These are phyloP conservation scores for Physocladia obscura DNA, from an alignment of 192 early-diverging fungal species.

Conservation along the genomic window DNA sequence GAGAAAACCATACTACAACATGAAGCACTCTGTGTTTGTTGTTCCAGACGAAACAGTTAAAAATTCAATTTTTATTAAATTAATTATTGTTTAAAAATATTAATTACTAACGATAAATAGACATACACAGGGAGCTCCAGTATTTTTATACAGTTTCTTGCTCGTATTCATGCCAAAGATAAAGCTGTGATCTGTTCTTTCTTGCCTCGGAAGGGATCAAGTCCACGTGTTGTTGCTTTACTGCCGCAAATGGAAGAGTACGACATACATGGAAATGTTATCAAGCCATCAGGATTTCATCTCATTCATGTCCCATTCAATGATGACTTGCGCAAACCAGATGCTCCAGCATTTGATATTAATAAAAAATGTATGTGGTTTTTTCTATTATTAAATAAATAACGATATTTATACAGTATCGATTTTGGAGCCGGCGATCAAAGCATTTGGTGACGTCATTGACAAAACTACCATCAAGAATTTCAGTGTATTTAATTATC, in stretches of 20 bases:
- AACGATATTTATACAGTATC: neutral
- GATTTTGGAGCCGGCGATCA: conserved; percentile 19
- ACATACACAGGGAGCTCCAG: conserved; percentile 67
- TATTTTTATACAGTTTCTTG: conserved; percentile 68
- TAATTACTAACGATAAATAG: conserved; percentile 17
- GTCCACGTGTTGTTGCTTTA: conserved; percentile 64
- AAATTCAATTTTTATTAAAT: too few relatives aligned
- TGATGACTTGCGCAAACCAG: conserved; percentile 68
- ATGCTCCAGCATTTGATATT: conserved; percentile 19
- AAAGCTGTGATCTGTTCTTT: conserved; percentile 72
- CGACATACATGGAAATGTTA: conserved; percentile 44
- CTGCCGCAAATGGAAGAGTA: conserved; percentile 64
- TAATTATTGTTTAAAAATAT: too few relatives aligned
- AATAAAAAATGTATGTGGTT: neutral
- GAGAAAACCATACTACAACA: conserved; percentile 54
- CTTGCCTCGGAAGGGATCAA: conserved; percentile 50
- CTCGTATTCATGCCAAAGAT: conserved; percentile 52
- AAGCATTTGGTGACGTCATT: conserved; percentile 24
- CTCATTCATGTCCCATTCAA: conserved; percentile 69
- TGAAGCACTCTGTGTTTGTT: conserved; percentile 67
- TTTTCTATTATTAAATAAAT: neutral
- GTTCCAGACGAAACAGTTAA: conserved; percentile 74
- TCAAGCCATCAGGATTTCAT: conserved; percentile 66
- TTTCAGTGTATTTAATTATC: conserved; percentile 32
- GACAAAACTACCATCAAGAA: conserved; percentile 36